Evolutionary conservation across 495 filamentous ascomycete genomes (phyloP).

Genomic region (Usnea hakonensis): DNA sequence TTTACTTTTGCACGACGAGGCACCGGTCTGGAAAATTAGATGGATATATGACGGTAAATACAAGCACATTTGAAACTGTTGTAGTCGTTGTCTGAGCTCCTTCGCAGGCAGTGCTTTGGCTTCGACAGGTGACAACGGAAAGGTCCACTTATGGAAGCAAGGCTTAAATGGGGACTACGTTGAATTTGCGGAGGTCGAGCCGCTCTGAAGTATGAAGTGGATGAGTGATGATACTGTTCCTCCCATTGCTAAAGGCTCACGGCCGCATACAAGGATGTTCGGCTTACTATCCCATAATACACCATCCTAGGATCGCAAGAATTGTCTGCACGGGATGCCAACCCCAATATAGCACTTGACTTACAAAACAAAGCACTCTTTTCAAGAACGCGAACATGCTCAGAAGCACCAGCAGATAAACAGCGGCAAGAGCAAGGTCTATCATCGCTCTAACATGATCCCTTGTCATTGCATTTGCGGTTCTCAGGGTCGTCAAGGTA

Average conservation of each 20-base stretch:
- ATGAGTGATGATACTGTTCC: neutral
- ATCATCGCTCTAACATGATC: conserved; percentile 12
- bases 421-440: conserved; percentile 9
- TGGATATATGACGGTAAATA: conserved; percentile 33
- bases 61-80: neutral
- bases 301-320: conserved; percentile 6
- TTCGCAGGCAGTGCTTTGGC: conserved; percentile 41
- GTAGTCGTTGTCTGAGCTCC: neutral
- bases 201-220: conserved; percentile 3
- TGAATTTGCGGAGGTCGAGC: conserved; percentile 42
- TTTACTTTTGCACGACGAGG: conserved; percentile 34
- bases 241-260: neutral
- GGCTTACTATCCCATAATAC: neutral
- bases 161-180: conserved; percentile 42
- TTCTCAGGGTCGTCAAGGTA: neutral
- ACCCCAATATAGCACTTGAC: conserved; percentile 2
- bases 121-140: conserved; percentile 43
- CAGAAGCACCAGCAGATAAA: conserved; percentile 7
- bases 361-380: neutral
- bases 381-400: conserved; percentile 2
- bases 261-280: neutral
- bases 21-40: conserved; percentile 36
- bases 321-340: conserved; percentile 9
- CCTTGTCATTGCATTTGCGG: conserved; percentile 3
- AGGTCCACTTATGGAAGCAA: conserved; percentile 46